Evolutionary conservation across 2,329 filamentous ascomycete species (phyloP).

Genomic region (Ascochyta clinopodiicola): DNA sequence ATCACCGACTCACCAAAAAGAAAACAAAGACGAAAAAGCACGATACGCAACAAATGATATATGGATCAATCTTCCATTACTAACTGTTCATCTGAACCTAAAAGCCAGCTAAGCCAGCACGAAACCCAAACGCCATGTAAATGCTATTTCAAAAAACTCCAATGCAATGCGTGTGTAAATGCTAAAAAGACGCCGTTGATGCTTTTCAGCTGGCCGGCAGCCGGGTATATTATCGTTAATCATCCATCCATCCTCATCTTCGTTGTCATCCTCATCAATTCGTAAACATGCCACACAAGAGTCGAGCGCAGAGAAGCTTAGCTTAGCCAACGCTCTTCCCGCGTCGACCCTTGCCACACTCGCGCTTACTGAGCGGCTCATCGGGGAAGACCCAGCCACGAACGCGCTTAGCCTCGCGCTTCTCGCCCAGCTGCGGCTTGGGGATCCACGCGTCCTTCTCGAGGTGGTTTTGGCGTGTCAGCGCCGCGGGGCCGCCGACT

Average conservation of each 20-base stretch:
- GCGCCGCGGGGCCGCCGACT: constrained; percentile 76
- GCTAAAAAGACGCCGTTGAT: constrained; percentile 12
- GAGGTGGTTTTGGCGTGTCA: constrained; percentile 72
- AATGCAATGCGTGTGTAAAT: constrained; percentile 13
- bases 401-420: constrained; percentile 75
- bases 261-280: no score
- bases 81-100: no score
- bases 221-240: constrained; percentile 16
- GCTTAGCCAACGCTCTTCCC: constrained; percentile 30
- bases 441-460: constrained; percentile 80
- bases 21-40: no score
- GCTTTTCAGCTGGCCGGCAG: constrained; percentile 19
- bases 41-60: no score
- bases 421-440: constrained; percentile 73
- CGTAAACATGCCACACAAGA: no score
- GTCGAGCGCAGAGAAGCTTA: no score
- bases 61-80: no score
- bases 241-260: constrained; percentile 4
- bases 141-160: constrained; percentile 9
- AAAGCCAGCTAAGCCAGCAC: constrained; percentile 7
- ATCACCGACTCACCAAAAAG: no score
- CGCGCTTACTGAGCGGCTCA: constrained; percentile 73
- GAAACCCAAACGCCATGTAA: constrained; percentile 6
- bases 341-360: constrained; percentile 54
- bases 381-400: constrained; percentile 80